Percentiles rank a stretch among this genome's conserved stretches.
Conservation (phyloP, 2,329 filamentous ascomycete species). For the Bertia moriformis region DNA sequence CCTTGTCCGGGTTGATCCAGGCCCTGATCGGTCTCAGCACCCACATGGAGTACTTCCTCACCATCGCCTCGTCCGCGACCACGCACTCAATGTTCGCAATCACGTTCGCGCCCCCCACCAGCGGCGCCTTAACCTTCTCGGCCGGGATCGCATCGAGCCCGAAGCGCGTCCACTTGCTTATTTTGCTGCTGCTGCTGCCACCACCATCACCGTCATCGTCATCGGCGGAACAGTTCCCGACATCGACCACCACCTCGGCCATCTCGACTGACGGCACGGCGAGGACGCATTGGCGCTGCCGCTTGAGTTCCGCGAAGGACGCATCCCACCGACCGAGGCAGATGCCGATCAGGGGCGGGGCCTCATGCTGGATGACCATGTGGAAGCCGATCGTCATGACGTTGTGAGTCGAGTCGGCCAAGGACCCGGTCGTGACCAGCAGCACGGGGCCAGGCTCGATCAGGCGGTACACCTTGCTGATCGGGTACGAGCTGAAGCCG, state of each 20-base stretch:
- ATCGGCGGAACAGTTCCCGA: conserved; percentile 16
- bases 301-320: conserved; percentile 12
- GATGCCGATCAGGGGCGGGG: conserved; percentile 15
- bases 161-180: conserved; percentile 17
- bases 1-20: conserved; percentile 15
- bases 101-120: conserved; percentile 13
- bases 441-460: conserved; percentile 18
- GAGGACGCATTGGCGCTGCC: conserved; percentile 16
- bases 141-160: conserved; percentile 13
- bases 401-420: conserved; percentile 15
- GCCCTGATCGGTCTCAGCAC: conserved; percentile 15
- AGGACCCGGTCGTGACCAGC: conserved; percentile 15
- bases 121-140: conserved; percentile 12
- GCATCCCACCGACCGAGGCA: conserved; percentile 18
- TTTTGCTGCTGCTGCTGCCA: no score
- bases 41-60: conserved; percentile 17
- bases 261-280: conserved; percentile 14
- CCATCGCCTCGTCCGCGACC: conserved; percentile 15
- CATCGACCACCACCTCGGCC: conserved; percentile 13
- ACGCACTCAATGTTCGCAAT: conserved; percentile 19
- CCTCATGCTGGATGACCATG: conserved; percentile 19
- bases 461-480: conserved; percentile 13
- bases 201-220: conserved; percentile 8
- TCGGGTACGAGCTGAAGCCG: conserved; percentile 5
- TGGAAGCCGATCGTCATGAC: conserved; percentile 21